Conservation (phyloP, 208 protist species). For the Trypanosoma melophagium region DNA sequence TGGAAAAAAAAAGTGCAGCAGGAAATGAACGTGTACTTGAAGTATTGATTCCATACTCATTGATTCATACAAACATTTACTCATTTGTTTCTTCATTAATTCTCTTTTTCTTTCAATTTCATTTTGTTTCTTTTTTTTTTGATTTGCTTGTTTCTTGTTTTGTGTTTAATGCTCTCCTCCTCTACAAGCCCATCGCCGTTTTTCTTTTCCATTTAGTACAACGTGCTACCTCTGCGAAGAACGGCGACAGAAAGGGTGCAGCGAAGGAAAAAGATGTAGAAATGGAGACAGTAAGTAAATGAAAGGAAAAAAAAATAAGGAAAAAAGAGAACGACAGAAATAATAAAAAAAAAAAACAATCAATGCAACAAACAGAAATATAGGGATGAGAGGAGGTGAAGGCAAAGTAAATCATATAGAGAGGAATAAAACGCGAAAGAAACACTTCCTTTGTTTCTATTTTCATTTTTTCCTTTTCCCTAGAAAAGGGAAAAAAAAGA, state of each 20-base stretch:
- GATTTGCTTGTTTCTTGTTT: conserved; percentile 15
- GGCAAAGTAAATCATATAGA: background rate
- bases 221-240: too few species aligned
- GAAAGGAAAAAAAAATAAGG: conserved; percentile 3
- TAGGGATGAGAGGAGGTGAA: conserved; percentile 4
- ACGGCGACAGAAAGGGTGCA: background rate
- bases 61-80: background rate
- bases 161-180: background rate
- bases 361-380: conserved; percentile 2
- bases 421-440: background rate
- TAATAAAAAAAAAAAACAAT: background rate
- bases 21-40: background rate
- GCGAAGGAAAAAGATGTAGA: background rate
- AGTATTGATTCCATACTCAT: too few species aligned
- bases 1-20: conserved; percentile 13
- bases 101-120: conserved; percentile 18
- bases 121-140: conserved; percentile 18
- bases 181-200: background rate
- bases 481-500: background rate
- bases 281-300: background rate
- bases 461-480: too few species aligned
- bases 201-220: too few species aligned
- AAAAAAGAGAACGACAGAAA: background rate
- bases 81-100: background rate
- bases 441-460: background rate